Evolutionary conservation across 805 yeast genomes (phyloP).

Genomic region (Millerozyma miso): DNA sequence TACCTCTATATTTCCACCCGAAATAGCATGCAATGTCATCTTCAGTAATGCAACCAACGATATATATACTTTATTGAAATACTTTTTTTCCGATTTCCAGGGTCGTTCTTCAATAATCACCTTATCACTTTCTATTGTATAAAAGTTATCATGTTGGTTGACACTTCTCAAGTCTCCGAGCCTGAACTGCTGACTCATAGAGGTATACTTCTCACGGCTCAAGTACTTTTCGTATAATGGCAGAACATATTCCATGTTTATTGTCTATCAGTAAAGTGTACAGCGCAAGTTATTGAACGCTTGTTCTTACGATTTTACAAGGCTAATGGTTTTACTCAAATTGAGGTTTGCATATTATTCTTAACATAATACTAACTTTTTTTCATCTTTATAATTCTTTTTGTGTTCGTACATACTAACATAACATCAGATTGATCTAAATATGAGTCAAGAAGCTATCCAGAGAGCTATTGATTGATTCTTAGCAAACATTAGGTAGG

Average conservation of each 20-base stretch:
- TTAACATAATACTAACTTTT: not conserved
- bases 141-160: constrained; percentile 2
- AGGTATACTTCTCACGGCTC: not conserved
- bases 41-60: constrained; percentile 70
- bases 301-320: too few species aligned
- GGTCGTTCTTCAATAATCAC: constrained; percentile 29
- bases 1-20: constrained; percentile 84
- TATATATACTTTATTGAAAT: constrained; percentile 58
- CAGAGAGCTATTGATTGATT: not conserved
- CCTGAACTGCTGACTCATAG: not conserved
- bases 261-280: too few species aligned
- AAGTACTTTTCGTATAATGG: not conserved
- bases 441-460: not conserved
- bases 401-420: not conserved
- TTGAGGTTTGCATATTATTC: not conserved
- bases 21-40: constrained; percentile 74
- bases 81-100: constrained; percentile 55
- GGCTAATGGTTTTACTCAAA: too few species aligned
- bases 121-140: constrained; percentile 1
- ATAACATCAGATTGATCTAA: not conserved
- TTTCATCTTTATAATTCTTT: not conserved
- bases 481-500: not conserved
- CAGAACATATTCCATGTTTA: not conserved
- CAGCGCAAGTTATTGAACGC: too few species aligned
- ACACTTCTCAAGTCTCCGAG: not conserved